Evolutionary conservation across 2,329 filamentous ascomycete species (phyloP).

Genomic region (Mycosphaerella sp.): DNA sequence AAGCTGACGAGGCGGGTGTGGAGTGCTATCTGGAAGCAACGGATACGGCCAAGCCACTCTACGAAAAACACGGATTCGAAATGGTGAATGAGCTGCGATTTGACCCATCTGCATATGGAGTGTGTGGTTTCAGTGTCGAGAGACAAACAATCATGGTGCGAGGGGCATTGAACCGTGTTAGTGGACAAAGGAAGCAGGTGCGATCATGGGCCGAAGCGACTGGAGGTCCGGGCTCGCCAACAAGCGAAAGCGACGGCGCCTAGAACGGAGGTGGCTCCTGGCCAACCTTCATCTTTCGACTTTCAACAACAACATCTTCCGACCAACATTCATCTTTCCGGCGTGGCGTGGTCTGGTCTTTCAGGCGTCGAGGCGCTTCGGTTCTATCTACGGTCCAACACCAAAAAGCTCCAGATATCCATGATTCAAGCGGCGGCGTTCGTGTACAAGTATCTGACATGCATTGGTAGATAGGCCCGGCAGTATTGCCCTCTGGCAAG

Average conservation of each 20-base stretch:
- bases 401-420: not conserved
- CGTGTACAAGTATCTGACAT: not conserved
- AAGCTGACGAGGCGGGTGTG: constrained; percentile 38
- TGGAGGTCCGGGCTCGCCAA: constrained; percentile 5
- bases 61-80: constrained; percentile 32
- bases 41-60: constrained; percentile 29
- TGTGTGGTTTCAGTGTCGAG: constrained; percentile 25
- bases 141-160: constrained; percentile 33
- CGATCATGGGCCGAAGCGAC: constrained; percentile 19
- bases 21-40: constrained; percentile 40
- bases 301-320: not conserved
- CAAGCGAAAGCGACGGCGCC: constrained; percentile 1
- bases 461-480: not conserved
- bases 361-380: not conserved
- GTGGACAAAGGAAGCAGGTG: constrained; percentile 17
- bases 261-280: not conserved
- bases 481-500: not conserved
- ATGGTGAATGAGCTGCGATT: constrained; percentile 29
- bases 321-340: too few relatives aligned
- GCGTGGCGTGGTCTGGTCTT: not conserved
- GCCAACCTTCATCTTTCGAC: not conserved
- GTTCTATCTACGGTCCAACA: not conserved
- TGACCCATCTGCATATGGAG: constrained; percentile 28
- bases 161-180: constrained; percentile 18
- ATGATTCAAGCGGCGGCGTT: not conserved